Conservation (phyloP, 306 rosid species). For the Cajanus cajan region DNA sequence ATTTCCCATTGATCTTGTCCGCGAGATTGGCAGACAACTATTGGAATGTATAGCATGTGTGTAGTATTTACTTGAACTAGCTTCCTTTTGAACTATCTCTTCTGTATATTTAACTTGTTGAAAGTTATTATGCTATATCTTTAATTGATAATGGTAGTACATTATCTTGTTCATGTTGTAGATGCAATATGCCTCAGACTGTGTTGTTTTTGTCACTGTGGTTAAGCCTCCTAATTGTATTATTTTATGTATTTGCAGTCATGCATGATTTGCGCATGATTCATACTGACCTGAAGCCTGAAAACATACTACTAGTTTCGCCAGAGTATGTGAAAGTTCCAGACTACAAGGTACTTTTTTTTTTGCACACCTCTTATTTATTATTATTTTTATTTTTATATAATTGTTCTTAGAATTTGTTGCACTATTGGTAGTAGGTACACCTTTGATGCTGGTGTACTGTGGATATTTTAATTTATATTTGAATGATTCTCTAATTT, state of each 20-base stretch:
- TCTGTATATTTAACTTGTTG: neutral
- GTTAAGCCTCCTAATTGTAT: neutral
- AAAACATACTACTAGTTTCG: slow-evolving; percentile 74
- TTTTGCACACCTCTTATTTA: neutral
- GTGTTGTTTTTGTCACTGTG: neutral
- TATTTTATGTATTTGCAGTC: slow-evolving; percentile 50
- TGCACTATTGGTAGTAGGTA: neutral
- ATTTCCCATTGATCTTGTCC: slow-evolving; percentile 99
- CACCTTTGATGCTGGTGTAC: neutral
- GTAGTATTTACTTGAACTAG: slow-evolving; percentile 75
- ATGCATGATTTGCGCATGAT: slow-evolving; percentile 87
- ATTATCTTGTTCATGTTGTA: neutral
- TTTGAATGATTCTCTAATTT: neutral
- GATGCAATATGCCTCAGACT: neutral
- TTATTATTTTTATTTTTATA: neutral
- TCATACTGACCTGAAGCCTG: slow-evolving; percentile 96
- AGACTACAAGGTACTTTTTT: slow-evolving; percentile 52
- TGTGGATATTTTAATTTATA: neutral
- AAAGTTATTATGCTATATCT: neutral
- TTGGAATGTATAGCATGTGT: slow-evolving; percentile 99
- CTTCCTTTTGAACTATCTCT: slow-evolving; percentile 21
- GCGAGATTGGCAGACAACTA: slow-evolving; percentile 99
- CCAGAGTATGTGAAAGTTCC: slow-evolving; percentile 73
- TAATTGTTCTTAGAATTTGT: neutral
- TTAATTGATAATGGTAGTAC: neutral